phyloP scores from a whole-genome alignment of 768 basidiomycete species.

The Solioccasus polychromus region DNA sequence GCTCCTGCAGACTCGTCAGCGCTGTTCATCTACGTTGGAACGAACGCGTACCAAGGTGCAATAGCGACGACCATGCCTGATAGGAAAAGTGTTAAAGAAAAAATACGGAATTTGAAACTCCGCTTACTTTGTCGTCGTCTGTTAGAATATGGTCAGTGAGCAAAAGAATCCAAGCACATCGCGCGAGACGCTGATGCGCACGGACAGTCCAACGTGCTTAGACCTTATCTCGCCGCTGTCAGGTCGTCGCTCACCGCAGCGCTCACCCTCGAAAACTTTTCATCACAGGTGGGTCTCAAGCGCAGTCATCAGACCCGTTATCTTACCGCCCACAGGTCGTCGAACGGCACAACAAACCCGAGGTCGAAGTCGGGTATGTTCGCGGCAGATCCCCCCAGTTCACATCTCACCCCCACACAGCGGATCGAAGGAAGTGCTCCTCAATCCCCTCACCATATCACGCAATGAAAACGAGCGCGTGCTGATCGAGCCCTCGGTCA shows the following conservation, averaged over 20 bases:
- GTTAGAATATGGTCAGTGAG: slow-evolving; percentile 51
- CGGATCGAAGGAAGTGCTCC: slow-evolving; percentile 88
- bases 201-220: slow-evolving; percentile 84
- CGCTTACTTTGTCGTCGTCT: slow-evolving; percentile 28
- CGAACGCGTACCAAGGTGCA: slow-evolving; percentile 54
- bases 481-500: slow-evolving; percentile 94
- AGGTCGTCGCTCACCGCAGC: slow-evolving; percentile 97
- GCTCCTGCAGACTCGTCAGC: slow-evolving; percentile 47
- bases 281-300: slow-evolving; percentile 58
- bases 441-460: slow-evolving; percentile 91
- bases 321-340: slow-evolving; percentile 70
- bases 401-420: slow-evolving; percentile 46
- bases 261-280: slow-evolving; percentile 95
- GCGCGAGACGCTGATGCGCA: slow-evolving; percentile 8
- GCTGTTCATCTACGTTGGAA: slow-evolving; percentile 5
- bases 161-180: neutral
- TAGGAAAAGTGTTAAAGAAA: slow-evolving; percentile 10
- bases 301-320: neutral
- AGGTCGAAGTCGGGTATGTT: slow-evolving; percentile 84
- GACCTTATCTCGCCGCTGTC: slow-evolving; percentile 95
- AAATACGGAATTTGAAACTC: slow-evolving; percentile 40
- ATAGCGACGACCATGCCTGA: slow-evolving; percentile 54
- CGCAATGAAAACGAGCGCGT: slow-evolving; percentile 98
- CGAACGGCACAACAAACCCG: slow-evolving; percentile 96
- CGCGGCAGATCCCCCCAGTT: no score